Base-by-base conservation (phyloP, 2,329 filamentous ascomycete species). In the Fusarium newnesense region DNA sequence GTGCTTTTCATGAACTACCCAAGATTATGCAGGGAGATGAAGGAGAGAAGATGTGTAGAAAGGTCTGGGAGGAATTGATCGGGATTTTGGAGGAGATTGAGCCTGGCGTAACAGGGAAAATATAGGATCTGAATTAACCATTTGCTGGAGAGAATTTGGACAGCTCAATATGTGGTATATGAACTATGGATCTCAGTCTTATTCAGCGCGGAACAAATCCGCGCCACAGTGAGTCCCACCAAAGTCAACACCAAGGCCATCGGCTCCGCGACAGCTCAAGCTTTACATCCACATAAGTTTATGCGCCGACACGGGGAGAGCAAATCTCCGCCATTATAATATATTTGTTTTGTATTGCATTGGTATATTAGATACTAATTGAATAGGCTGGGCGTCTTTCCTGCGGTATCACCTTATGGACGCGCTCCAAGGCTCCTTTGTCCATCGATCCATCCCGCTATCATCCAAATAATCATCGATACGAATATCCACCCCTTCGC, bases 31-130 rank as follows among this genome's bases (percentile, higher is more conserved):
- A 73, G 11, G 78, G 84, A 9, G 76, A 81, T 9, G 79, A 84
- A 39, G 85, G 85, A 1, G 72, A 76, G 42, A 60, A 77, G 58
- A 66, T 79, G 60, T 83, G 83, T 64, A 74, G 76, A 50, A 81
- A 77, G 64, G 76, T 85, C 6, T 87, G 81, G 76, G 79, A 74
- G 21, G 85, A 88, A 78, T 69, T 87, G 72, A 52, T 83, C 68
- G 81, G 73, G 16, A 78, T 84, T 26, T 60, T 88, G 36, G 84
- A 87, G 56, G 78, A 58, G 7, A 80, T 87, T 37, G 80, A 85
- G 67, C 82, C 83, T 1, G 83, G 83, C 0, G 74, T 85, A 19
- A 77, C 72, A 12, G 72, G 75, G 34, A 82, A 81, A 21, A 73
- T 84, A 16, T 84, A 69, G 74, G 4, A 19, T 37, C 10, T 37